Conservation (phyloP, 163 green algal species). For the Volvox carteri region DNA sequence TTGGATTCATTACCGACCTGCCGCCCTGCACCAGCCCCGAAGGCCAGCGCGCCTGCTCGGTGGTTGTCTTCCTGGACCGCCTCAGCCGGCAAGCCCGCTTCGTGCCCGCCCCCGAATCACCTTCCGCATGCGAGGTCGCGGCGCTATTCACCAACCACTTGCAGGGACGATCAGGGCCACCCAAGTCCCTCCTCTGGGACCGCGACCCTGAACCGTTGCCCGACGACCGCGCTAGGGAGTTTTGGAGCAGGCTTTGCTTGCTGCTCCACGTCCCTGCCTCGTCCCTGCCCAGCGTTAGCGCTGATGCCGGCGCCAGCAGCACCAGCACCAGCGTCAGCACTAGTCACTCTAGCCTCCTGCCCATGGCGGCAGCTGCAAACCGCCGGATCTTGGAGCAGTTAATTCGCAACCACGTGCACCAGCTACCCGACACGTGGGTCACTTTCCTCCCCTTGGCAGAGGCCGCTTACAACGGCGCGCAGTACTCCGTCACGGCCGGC, state of each 20-base stretch:
- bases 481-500: not conserved
- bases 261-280: constrained; percentile 65
- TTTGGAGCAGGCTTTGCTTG: constrained; percentile 53
- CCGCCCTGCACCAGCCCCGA: constrained; percentile 43
- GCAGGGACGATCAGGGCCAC: constrained; percentile 60
- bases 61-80: constrained; percentile 71
- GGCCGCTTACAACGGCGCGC: constrained; percentile 61
- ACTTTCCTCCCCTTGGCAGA: constrained; percentile 48
- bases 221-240: constrained; percentile 60
- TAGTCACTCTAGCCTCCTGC: constrained; percentile 63
- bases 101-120: not conserved
- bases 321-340: not conserved
- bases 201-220: constrained; percentile 64
- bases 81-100: constrained; percentile 68
- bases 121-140: constrained; percentile 17
- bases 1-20: constrained; percentile 62
- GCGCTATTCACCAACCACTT: constrained; percentile 64
- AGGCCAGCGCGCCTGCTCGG: constrained; percentile 17
- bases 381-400: constrained; percentile 74
- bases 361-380: constrained; percentile 66
- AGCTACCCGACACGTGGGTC: constrained; percentile 49
- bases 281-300: constrained; percentile 64
- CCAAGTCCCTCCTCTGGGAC: constrained; percentile 67
- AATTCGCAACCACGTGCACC: constrained; percentile 61
- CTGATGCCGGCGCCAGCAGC: not conserved